phyloP scores from a whole-genome alignment of 805 yeast genomes.

The Starmerella cellae region DNA sequence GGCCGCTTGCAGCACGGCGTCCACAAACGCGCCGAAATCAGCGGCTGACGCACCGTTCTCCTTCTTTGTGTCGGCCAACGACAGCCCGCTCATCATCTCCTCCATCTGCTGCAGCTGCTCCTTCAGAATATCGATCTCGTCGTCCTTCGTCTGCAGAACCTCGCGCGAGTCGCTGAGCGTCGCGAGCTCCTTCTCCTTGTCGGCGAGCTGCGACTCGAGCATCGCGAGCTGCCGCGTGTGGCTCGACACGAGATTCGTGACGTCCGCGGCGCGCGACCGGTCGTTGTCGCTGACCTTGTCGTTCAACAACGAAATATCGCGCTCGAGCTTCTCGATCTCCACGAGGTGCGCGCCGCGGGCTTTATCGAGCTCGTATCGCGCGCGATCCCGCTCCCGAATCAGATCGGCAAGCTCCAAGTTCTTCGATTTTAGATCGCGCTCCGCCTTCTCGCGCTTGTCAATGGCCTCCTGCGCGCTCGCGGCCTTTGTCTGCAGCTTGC shows the following conservation, averaged over 20 bases:
- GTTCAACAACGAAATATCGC: conserved; percentile 50
- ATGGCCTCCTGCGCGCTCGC: conserved; percentile 83
- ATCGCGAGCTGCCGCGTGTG: conserved; percentile 15
- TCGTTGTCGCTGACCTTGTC: conserved; percentile 47
- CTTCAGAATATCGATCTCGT: conserved; percentile 64
- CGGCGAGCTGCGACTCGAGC: conserved; percentile 19
- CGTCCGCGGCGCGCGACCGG: conserved; percentile 48
- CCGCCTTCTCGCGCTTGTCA: conserved; percentile 66
- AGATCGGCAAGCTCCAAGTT: conserved; percentile 78
- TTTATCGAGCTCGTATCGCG: conserved; percentile 68
- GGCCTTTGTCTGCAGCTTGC: conserved; percentile 73
- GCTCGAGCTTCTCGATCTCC: conserved; percentile 51
- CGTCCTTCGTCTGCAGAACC: conserved; percentile 50
- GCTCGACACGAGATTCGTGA: conserved; percentile 34
- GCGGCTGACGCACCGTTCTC: conserved; percentile 23
- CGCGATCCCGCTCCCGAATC: conserved; percentile 79
- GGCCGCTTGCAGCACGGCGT: conserved; percentile 56
- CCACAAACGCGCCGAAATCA: conserved; percentile 37
- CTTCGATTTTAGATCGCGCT: conserved; percentile 71
- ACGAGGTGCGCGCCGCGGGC: conserved; percentile 48
- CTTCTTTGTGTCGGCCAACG: conserved; percentile 23
- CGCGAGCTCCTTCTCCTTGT: conserved; percentile 22
- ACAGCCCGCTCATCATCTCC: conserved; percentile 45
- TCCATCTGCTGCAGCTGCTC: conserved; percentile 51
- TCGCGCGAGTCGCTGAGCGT: conserved; percentile 26